Evolutionary conservation across 2,329 filamentous ascomycete genomes (phyloP).

Genomic region (Curvularia verruculosa): DNA sequence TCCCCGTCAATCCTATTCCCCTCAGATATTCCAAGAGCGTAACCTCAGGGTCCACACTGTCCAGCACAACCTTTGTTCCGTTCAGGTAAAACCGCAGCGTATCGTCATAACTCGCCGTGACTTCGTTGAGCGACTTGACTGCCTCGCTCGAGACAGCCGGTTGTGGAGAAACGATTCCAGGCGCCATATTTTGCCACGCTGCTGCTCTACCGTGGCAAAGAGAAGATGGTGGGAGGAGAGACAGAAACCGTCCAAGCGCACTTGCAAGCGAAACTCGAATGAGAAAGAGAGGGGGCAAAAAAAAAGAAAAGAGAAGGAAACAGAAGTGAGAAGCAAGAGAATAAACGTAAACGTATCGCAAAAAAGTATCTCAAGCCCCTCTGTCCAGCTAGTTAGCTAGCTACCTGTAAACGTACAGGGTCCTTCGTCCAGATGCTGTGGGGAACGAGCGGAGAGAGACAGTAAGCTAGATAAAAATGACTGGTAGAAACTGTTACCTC

Average conservation of each 20-base stretch:
- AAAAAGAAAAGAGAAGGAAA: not conserved
- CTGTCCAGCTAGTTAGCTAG: not conserved
- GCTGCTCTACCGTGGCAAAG: not conserved
- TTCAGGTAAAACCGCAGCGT: slow-evolving; percentile 93
- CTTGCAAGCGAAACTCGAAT: not conserved
- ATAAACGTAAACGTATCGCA: not conserved
- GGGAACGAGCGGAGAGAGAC: not conserved
- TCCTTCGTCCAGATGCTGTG: slow-evolving; percentile 2
- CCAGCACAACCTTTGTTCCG: slow-evolving; percentile 84
- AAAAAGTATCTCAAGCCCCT: not conserved
- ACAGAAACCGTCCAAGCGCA: not conserved
- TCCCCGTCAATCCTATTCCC: slow-evolving; percentile 91
- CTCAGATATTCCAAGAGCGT: slow-evolving; percentile 92
- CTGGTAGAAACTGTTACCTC: not conserved
- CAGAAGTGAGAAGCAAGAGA: not conserved
- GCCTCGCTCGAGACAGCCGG: slow-evolving; percentile 56
- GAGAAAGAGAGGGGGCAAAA: not conserved
- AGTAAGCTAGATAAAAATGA: slow-evolving; percentile 1
- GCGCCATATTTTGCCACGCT: slow-evolving; percentile 58
- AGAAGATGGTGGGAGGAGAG: not conserved
- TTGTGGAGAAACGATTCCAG: slow-evolving; percentile 55
- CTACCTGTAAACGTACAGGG: not conserved
- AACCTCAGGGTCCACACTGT: slow-evolving; percentile 86
- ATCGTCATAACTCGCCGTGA: slow-evolving; percentile 83
- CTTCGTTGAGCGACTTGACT: slow-evolving; percentile 58